These are phyloP conservation scores for Erigeron canadensis DNA, from an alignment of 129 eudicot species.

Conservation along the genomic window DNA sequence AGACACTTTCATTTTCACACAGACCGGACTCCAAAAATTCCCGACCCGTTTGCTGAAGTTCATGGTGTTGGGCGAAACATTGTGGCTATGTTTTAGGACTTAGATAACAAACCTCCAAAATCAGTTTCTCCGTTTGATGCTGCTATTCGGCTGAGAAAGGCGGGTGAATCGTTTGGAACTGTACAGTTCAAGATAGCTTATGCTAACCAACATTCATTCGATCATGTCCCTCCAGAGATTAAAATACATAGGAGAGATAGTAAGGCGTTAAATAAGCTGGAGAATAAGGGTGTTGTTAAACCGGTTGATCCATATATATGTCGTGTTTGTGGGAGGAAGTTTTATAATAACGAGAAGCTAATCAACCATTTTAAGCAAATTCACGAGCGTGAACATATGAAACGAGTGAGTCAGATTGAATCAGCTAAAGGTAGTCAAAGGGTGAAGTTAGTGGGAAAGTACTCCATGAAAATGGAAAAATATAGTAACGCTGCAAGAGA, in stretches of 20 bases:
- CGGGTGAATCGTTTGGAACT: conserved; percentile 55
- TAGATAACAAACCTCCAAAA: conserved; percentile 81
- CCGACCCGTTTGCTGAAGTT: conserved; percentile 27
- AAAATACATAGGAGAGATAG: conserved; percentile 47
- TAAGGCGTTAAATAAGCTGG: conserved; percentile 42
- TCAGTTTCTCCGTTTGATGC: conserved; percentile 69
- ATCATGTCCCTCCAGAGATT: conserved; percentile 52
- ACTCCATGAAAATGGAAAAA: conserved; percentile 76
- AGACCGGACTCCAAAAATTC: conserved; percentile 17
- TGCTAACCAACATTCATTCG: conserved; percentile 61
- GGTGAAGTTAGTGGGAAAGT: conserved; percentile 59
- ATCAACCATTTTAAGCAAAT: conserved; percentile 72
- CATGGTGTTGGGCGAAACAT: conserved; percentile 30
- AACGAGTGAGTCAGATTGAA: conserved; percentile 67
- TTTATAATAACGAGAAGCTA: conserved; percentile 55
- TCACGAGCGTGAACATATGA: conserved; percentile 72
- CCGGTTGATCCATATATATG: conserved; percentile 55
- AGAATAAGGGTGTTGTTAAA: conserved; percentile 55
- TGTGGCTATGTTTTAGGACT: conserved; percentile 84
- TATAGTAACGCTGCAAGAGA: conserved; percentile 49
- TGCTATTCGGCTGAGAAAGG: conserved; percentile 58
- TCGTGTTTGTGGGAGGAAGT: conserved; percentile 76
- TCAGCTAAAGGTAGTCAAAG: conserved; percentile 68
- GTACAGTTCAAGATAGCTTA: conserved; percentile 67
- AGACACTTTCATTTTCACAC: conserved; percentile 28